Conservation (phyloP, 768 basidiomycete genomes). For the Pholiota molesta region DNA sequence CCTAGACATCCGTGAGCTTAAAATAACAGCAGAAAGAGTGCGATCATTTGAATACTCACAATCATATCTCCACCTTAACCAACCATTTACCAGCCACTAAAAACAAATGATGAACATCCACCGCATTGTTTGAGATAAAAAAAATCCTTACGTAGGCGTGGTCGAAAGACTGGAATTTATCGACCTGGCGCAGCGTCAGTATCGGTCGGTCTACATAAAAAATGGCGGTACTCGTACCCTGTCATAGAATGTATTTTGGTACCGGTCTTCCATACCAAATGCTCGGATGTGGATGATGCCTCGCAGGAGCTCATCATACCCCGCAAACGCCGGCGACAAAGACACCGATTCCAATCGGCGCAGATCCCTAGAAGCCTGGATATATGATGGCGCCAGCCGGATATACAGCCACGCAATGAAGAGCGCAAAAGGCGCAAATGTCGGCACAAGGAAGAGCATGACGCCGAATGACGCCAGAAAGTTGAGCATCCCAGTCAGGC, state of each 20-base stretch:
- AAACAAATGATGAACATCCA: conserved; percentile 20
- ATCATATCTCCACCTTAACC: conserved; percentile 78
- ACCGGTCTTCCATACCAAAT: conserved; percentile 70
- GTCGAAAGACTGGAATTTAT: conserved; percentile 72
- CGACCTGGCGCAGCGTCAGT: conserved; percentile 38
- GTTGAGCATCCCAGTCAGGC: conserved; percentile 58
- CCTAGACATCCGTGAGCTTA: conserved; percentile 33
- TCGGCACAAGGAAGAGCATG: conserved; percentile 63
- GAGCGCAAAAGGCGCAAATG: conserved; percentile 66
- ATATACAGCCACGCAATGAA: conserved; percentile 73
- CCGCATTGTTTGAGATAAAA: conserved; percentile 10
- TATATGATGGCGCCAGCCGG: conserved; percentile 61
- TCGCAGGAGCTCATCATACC: conserved; percentile 70
- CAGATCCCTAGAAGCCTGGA: conserved; percentile 66
- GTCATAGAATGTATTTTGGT: conserved; percentile 63
- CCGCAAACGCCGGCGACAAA: conserved; percentile 72
- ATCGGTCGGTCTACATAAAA: not conserved
- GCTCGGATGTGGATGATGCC: conserved; percentile 72
- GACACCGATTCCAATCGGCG: conserved; percentile 68
- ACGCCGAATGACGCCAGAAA: conserved; percentile 67
- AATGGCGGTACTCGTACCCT: conserved; percentile 37
- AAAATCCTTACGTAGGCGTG: conserved; percentile 63
- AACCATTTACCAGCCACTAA: conserved; percentile 69
- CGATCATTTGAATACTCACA: conserved; percentile 38
- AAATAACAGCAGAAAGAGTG: not conserved